Base-by-base conservation (phyloP, 192 early-diverging fungal species). In the Hyaloraphidium curvatum region DNA sequence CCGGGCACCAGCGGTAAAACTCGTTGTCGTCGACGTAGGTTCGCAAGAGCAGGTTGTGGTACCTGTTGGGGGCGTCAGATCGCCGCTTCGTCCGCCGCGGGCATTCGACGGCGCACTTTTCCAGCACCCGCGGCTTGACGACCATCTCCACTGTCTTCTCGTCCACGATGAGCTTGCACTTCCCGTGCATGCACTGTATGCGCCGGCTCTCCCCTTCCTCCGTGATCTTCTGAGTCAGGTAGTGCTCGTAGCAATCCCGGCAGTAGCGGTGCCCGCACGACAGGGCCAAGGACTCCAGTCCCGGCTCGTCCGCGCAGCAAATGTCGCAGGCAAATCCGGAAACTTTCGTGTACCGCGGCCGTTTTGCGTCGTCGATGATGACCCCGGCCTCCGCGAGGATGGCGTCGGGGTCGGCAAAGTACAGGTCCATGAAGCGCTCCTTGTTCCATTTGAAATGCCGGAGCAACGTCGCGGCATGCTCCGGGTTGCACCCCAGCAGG, bases 11-110 rank as follows among this genome's bases (percentile, higher is more conserved):
- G 33, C 77, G 65, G 27, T 92, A 63, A 37, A 68, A 75, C 40
- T 76, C 69, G 39, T 76, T 73, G 62, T 97, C 93, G 56, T 89
- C 88, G 17, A 99, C 91, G 71, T 83, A 99, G 9, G 84, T 85
- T 41, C 89, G 77, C 26, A 91, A 76, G 41, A 91, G 74, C 43
- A 91, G 62, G 17, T 68, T 64, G 2, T 71, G 69, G 58, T 89
- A 91, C 55, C 86, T 89, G 19, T 7, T 14, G 25, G 19, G 19
- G 11, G 9, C 17, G n/a, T n/a, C n/a, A n/a, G n/a, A n/a, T n/a
- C n/a, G n/a, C n/a, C n/a, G n/a, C n/a, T n/a, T n/a, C n/a, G n/a
- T n/a, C n/a, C n/a, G n/a, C n/a, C n/a, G n/a, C n/a, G n/a, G n/a
- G n/a, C n/a, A n/a, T n/a, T n/a, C n/a, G n/a, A n/a, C n/a, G n/a